Evolutionary conservation across 2,329 filamentous ascomycete species (phyloP), one percentile per base, ranked within the genome.

Genomic region (Didymellaceae sp.): DNA sequence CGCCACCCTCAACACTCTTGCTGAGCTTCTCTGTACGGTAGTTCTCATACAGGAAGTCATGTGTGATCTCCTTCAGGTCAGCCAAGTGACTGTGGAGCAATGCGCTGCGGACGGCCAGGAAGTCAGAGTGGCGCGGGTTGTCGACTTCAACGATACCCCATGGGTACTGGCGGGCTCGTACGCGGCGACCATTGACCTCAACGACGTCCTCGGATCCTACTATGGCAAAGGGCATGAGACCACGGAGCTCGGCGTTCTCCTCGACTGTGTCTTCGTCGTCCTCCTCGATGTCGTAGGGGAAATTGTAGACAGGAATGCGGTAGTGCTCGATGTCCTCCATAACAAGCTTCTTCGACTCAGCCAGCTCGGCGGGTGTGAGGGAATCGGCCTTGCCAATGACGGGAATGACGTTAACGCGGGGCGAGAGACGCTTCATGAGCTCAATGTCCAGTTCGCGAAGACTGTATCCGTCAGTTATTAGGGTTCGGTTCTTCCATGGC

Each of bases 271-370:
- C 94, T 80, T 99, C 94, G 63, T 99, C 94, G 67, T 99, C 94
- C 81, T 99, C 94, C 78, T 99, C 94, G 55, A 99, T 96, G 67
- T 99, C 94, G 80, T 99, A 99, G 40, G 94, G 94, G 83, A 99
- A 99, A 85, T 99, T 99, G 85, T 99, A 99, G 61, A 99, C 93
- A 37, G 94, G 94, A 66, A 99, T 99, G 73, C 94, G 89, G 82
- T 99, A 99, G 79, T 99, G 94, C 80, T 99, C 94, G 66, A 99
- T 99, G 74, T 99, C 94, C 82, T 99, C 94, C 94, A 99, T 99
- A 72, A 99, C 92, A 56, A 99, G 85, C 84, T 97, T 99, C 86
- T 99, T 99, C 64, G 93, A 97, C 79, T 99, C 94, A 63, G 94
- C 94, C 59, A 99, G 84, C 80, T 99, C 94, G 63, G 90, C 88